Base-by-base conservation (phyloP, 2,329 filamentous ascomycete genomes). In the Stachybotrys chartarum region DNA sequence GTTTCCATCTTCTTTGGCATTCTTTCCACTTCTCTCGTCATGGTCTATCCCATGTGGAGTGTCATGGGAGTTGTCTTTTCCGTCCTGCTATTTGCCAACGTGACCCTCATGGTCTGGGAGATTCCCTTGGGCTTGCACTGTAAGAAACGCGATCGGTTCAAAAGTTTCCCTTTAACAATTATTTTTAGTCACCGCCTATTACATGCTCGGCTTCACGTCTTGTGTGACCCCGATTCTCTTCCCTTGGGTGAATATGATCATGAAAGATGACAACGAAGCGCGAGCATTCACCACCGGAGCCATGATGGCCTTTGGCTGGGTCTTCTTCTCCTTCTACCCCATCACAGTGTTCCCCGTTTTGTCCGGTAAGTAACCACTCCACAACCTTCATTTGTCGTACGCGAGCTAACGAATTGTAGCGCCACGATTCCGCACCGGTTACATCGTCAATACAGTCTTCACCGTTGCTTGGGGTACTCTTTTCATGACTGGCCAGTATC, bases 1-100 rank as follows among this genome's bases (percentile, higher is more conserved):
- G 53, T 70, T 6, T 61, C 68, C 3, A 65, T 70, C 32, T 58
- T 70, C 1, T 58, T 60, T 3, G 62, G 64, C 1, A 53, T 63
- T 6, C 31, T 63, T 30, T 64, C 63, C 1, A 66, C 67, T 0
- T 54, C 53, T 2, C 59, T 60, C 10, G 57, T 60, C 3, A 61
- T 46, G 59, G 59, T 62, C 0, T 62, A 62, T 48, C 60, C 59
- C 0, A 60, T 60, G 4, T 61, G 68, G 69, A 59, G 63, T 8
- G 60, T 65, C 7, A 64, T 69, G n/a, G 56, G 55, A 0, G 60
- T 66, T 17, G 60, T 62, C 2, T 59, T 58, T 5, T 59, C 56
- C 5, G 53, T 65, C 3, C 55, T 65, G 1, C 54, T 65, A 1
- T 66, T 66, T 24, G 56, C 56, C 10, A 57, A 66, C 7, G 51